Conservation (phyloP, 2,329 filamentous ascomycete genomes). For the Fusarium brachygibbosum region DNA sequence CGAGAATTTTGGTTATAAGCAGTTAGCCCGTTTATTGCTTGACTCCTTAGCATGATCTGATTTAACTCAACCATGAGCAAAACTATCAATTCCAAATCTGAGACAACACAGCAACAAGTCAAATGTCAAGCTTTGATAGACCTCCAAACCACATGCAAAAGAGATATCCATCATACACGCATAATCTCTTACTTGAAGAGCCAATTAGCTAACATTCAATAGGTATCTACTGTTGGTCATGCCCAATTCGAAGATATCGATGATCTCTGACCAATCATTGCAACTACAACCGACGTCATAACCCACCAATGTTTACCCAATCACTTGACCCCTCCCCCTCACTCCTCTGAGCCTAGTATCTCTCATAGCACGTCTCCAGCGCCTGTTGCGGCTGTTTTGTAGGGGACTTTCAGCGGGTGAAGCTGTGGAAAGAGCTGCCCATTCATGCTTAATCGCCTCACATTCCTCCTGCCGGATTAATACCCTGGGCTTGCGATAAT, state of each 20-base stretch:
- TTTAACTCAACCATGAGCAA: background rate
- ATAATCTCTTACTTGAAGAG: background rate
- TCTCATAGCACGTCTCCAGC: conserved; percentile 8
- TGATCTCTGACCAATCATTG: conserved; percentile 33
- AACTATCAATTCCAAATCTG: background rate
- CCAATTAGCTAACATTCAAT: background rate
- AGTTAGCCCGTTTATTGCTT: background rate
- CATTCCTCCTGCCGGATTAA: conserved; percentile 14
- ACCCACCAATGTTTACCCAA: conserved; percentile 35
- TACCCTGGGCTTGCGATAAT: conserved; percentile 26
- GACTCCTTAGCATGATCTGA: background rate
- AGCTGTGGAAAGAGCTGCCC: background rate
- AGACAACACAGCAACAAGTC: background rate
- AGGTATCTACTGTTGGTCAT: background rate
- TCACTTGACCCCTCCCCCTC: conserved; percentile 45
- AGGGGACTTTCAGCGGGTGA: conserved; percentile 10
- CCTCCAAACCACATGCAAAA: background rate
- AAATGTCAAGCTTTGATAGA: background rate
- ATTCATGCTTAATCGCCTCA: conserved; percentile 18
- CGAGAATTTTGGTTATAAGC: background rate
- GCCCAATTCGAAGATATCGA: conserved; percentile 19
- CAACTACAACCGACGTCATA: conserved; percentile 42
- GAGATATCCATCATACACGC: background rate
- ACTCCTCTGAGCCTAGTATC: conserved; percentile 14
- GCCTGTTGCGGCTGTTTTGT: conserved; percentile 13